These are phyloP conservation scores for Xylaria sp. DNA, from an alignment of 2,329 filamentous ascomycete species.

Conservation along the genomic window DNA sequence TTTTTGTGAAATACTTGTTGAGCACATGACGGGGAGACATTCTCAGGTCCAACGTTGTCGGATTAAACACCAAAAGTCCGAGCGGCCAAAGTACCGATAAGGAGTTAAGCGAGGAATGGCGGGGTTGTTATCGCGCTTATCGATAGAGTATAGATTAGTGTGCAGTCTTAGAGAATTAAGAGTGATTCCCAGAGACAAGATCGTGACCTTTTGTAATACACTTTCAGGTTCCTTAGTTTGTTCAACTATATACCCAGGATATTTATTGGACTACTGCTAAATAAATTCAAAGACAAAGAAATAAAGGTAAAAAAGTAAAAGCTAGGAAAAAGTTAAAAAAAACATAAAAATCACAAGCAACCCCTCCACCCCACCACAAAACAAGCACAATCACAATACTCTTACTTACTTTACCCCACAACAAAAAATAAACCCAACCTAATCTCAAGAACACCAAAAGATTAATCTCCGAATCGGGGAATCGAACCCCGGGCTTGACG, in stretches of 20 bases:
- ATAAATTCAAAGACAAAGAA: too few relatives aligned
- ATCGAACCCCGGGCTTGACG: conserved; percentile 50
- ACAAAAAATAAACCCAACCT: not conserved
- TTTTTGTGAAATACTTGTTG: conserved; percentile 23
- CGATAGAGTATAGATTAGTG: conserved; percentile 15
- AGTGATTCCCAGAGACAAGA: too few relatives aligned
- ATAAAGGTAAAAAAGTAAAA: too few relatives aligned
- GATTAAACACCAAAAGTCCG: conserved; percentile 16
- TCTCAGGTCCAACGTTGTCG: not conserved
- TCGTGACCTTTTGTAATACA: not conserved
- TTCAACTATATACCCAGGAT: too few relatives aligned
- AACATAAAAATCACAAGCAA: too few relatives aligned
- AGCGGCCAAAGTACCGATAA: conserved; percentile 21
- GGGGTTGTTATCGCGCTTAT: conserved; percentile 12
- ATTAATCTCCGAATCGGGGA: conserved; percentile 48
- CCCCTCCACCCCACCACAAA: too few relatives aligned
- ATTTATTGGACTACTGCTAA: too few relatives aligned
- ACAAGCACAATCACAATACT: too few relatives aligned
- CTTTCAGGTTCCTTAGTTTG: too few relatives aligned
- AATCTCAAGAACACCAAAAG: not conserved
- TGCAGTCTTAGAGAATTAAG: too few relatives aligned
- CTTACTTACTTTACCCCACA: too few relatives aligned
- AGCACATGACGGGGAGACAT: not conserved
- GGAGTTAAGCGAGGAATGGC: conserved; percentile 27
- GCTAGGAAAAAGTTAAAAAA: too few relatives aligned